Conservation (phyloP, 1,139 yeast genomes). For the Hyphopichia khmerensis region DNA sequence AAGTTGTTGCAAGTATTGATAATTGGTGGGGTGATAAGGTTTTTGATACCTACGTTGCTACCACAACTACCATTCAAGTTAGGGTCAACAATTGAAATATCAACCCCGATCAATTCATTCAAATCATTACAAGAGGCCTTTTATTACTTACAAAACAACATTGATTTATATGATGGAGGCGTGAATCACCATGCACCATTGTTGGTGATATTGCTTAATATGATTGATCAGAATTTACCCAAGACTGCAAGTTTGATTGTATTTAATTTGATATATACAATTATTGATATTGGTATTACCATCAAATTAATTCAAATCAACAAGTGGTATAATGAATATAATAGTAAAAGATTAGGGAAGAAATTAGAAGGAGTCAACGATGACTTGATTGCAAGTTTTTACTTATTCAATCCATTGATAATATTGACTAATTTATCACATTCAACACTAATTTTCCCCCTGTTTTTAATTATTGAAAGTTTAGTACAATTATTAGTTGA, state of each 20-base stretch:
- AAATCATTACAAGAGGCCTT: slow-evolving; percentile 75
- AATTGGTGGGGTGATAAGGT: slow-evolving; percentile 31
- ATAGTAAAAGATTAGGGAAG: slow-evolving; percentile 15
- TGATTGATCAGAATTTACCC: slow-evolving; percentile 31
- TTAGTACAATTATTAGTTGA: slow-evolving; percentile 45
- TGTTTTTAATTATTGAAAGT: slow-evolving; percentile 54
- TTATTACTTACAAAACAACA: slow-evolving; percentile 57
- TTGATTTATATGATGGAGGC: slow-evolving; percentile 80
- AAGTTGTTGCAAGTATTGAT: slow-evolving; percentile 23
- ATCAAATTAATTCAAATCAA: slow-evolving; percentile 40
- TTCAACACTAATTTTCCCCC: slow-evolving; percentile 63
- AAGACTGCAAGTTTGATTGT: slow-evolving; percentile 13
- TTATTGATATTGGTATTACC: slow-evolving; percentile 42
- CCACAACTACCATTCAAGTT: slow-evolving; percentile 31
- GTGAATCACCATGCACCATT: slow-evolving; percentile 85
- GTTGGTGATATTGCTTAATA: slow-evolving; percentile 50
- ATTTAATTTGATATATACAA: slow-evolving; percentile 38
- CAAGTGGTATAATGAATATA: slow-evolving; percentile 37
- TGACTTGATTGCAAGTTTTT: slow-evolving; percentile 56
- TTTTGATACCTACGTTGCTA: slow-evolving; percentile 30
- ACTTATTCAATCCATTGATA: slow-evolving; percentile 77
- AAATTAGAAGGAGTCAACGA: slow-evolving; percentile 28
- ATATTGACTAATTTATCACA: slow-evolving; percentile 67
- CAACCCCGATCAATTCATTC: slow-evolving; percentile 77
- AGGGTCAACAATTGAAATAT: slow-evolving; percentile 57